These are phyloP conservation scores for Phytophthora multivora DNA, from an alignment of 352 stramenopile genomes.

Conservation along the genomic window DNA sequence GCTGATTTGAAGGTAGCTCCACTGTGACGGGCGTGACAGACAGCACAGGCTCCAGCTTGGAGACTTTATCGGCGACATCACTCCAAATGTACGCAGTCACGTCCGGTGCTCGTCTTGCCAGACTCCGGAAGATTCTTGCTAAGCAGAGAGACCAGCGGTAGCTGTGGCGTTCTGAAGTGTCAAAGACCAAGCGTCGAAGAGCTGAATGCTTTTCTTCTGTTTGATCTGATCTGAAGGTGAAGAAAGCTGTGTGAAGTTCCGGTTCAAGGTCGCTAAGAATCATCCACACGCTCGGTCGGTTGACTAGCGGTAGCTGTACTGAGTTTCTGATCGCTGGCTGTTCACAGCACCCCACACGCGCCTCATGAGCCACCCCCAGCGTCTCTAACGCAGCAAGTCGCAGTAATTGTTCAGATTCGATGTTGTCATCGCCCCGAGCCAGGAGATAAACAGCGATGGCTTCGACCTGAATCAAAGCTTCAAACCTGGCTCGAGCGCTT, in stretches of 20 bases:
- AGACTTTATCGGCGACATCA: conserved; percentile 63
- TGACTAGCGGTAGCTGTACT: conserved; percentile 14
- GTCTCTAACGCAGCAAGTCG: conserved; percentile 35
- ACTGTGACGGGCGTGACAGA: conserved; percentile 15
- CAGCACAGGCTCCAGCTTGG: conserved; percentile 66
- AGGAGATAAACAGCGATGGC: conserved; percentile 64
- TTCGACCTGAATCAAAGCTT: conserved; percentile 72
- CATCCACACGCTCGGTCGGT: conserved; percentile 30
- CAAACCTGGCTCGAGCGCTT: conserved; percentile 30
- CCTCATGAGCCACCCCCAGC: conserved; percentile 38
- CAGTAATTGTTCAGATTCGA: conserved; percentile 31
- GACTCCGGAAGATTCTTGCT: conserved; percentile 43
- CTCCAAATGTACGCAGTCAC: conserved; percentile 70
- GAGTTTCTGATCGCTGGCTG: conserved; percentile 1
- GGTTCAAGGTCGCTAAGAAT: conserved; percentile 33
- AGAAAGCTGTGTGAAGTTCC: conserved; percentile 35
- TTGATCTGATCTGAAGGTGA: conserved; percentile 23
- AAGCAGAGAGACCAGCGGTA: conserved; percentile 69
- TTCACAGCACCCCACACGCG: conserved; percentile 5
- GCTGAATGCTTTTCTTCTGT: not conserved
- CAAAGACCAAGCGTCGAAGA: conserved; percentile 13
- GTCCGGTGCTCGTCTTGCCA: conserved; percentile 52
- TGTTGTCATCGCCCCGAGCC: conserved; percentile 42
- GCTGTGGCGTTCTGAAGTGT: conserved; percentile 29
- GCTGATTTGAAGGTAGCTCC: conserved; percentile 11